Percentiles rank a stretch among this genome's conserved stretches.
phyloP scores from a whole-genome alignment of 2,329 filamentous ascomycete genomes.

The Mycogone perniciosa region DNA sequence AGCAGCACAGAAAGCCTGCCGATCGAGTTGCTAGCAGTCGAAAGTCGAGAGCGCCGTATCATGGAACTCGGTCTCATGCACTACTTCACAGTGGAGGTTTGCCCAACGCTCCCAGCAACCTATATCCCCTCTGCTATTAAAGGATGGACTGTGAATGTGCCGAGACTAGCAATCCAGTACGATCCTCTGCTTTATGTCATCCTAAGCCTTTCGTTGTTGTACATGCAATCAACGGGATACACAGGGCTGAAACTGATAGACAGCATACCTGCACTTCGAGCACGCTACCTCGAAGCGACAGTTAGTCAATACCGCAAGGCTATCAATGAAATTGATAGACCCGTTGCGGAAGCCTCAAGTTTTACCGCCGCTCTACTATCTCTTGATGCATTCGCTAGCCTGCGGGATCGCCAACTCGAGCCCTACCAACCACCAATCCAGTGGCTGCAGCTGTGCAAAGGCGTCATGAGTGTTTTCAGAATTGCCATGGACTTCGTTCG shows the following conservation, averaged over 20 bases:
- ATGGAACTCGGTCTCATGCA: constrained; percentile 21
- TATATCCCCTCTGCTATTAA: constrained; percentile 14
- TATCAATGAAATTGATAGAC: constrained; percentile 11
- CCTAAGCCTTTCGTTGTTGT: constrained; percentile 17
- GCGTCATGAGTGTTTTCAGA: constrained; percentile 17
- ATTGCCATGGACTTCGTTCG: constrained; percentile 11
- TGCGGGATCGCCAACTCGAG: constrained; percentile 15
- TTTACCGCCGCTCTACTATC: constrained; percentile 19
- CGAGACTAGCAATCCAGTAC: constrained; percentile 17
- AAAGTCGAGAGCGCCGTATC: constrained; percentile 15
- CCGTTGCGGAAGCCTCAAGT: constrained; percentile 18
- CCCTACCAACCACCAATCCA: constrained; percentile 20
- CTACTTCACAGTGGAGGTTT: constrained; percentile 15
- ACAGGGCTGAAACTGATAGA: neutral
- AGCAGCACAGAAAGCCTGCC: neutral
- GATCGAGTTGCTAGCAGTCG: constrained; percentile 1
- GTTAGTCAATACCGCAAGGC: constrained; percentile 15
- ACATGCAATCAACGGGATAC: constrained; percentile 12
- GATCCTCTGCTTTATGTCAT: constrained; percentile 20
- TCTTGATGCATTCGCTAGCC: constrained; percentile 17
- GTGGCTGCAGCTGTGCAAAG: constrained; percentile 20
- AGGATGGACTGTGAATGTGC: constrained; percentile 18
- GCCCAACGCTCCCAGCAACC: constrained; percentile 17
- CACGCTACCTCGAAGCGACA: constrained; percentile 18
- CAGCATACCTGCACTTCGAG: constrained; percentile 11